Percentiles rank a stretch among this genome's conserved stretches.
Evolutionary conservation across 202 grass and related monocot species (phyloP).

Genomic region (Setaria viridis): DNA sequence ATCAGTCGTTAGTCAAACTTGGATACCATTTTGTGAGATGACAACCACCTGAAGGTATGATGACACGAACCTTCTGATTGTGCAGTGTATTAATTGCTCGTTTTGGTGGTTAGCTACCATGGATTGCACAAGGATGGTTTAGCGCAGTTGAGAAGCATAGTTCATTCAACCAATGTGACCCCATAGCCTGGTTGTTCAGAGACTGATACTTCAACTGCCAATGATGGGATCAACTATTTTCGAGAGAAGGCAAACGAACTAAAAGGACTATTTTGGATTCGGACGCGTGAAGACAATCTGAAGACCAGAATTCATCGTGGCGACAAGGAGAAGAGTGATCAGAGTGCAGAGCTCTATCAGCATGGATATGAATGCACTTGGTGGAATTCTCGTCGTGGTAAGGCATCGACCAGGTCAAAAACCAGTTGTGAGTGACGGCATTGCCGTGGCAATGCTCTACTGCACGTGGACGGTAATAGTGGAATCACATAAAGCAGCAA

Average conservation of each 20-base stretch:
- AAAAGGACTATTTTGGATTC: slow-evolving; percentile 33
- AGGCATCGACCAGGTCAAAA: neutral
- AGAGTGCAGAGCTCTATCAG: slow-evolving; percentile 14
- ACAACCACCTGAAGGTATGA: slow-evolving; percentile 46
- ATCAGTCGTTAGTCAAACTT: slow-evolving; percentile 38
- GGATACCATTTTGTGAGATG: slow-evolving; percentile 23
- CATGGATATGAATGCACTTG: slow-evolving; percentile 16
- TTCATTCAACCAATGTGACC: slow-evolving; percentile 37
- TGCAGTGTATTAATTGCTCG: slow-evolving; percentile 22
- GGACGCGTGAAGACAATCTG: neutral
- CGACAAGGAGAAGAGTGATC: neutral
- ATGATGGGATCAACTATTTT: slow-evolving; percentile 26
- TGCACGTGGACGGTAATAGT: neutral
- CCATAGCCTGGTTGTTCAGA: slow-evolving; percentile 57
- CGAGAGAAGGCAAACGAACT: neutral
- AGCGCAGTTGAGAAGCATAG: neutral
- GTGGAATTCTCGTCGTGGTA: neutral
- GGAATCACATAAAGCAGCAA: neutral
- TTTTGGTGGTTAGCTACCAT: slow-evolving; percentile 47
- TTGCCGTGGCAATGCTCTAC: neutral
- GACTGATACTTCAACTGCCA: slow-evolving; percentile 52
- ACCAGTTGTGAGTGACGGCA: slow-evolving; percentile 1
- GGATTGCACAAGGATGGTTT: slow-evolving; percentile 20
- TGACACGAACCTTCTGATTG: slow-evolving; percentile 10
- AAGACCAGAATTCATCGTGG: neutral